A percentile compares a stretch with the other conserved stretches of the same genome.
Conservation (phyloP, 129 eudicot genomes). For the Flaveria bidentis region DNA sequence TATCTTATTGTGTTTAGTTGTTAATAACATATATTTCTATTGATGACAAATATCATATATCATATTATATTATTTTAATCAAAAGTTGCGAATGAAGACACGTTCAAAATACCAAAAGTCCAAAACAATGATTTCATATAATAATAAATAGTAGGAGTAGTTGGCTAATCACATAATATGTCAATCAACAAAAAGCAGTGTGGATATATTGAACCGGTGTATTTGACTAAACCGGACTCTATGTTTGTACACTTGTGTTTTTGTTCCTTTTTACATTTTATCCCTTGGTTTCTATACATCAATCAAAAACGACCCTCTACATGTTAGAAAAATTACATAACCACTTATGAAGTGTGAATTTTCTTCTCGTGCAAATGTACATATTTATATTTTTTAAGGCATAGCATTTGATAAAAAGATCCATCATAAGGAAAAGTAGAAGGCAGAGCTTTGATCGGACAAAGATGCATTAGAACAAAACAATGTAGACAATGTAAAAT, state of each 20-base stretch:
- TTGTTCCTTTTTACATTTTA: background rate
- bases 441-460: no score
- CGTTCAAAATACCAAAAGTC: constrained; percentile 1
- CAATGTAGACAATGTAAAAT: no score
- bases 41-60: background rate
- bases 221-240: constrained; percentile 26
- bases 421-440: no score
- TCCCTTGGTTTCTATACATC: constrained; percentile 11
- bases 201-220: constrained; percentile 28
- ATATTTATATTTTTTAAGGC: no score
- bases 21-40: background rate
- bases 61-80: background rate
- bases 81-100: background rate
- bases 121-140: background rate
- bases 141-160: constrained; percentile 4
- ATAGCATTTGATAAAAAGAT: no score
- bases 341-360: background rate
- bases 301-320: background rate
- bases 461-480: no score
- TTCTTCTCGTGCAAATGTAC: no score
- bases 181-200: constrained; percentile 13
- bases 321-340: background rate
- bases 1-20: background rate
- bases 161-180: constrained; percentile 25
- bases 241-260: constrained; percentile 8